Percentiles rank a stretch among this genome's conserved stretches.
These are phyloP conservation scores for Auriscalpium microsporum DNA, from an alignment of 768 basidiomycete genomes.

Conservation along the genomic window DNA sequence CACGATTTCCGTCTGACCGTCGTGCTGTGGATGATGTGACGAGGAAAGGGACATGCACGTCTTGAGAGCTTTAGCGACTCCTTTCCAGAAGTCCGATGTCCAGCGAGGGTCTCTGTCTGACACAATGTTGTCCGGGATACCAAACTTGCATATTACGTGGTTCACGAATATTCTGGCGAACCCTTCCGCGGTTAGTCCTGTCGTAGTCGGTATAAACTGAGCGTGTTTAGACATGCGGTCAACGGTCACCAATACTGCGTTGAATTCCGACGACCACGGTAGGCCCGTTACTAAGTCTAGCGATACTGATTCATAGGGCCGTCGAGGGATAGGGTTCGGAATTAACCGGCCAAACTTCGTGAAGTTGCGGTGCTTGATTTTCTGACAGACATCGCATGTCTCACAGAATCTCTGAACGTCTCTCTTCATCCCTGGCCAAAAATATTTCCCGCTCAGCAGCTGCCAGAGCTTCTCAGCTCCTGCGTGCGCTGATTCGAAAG, in stretches of 20 bases:
- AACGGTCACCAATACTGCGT: constrained; percentile 13
- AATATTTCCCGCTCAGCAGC: neutral
- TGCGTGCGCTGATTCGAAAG: constrained; percentile 6
- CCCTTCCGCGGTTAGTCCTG: constrained; percentile 1
- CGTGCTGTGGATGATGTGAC: neutral
- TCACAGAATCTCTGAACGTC: constrained; percentile 1
- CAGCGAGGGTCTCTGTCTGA: neutral
- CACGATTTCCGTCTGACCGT: constrained; percentile 1
- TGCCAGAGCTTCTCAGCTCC: constrained; percentile 4
- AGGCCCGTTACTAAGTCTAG: constrained; percentile 7
- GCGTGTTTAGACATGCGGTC: constrained; percentile 23
- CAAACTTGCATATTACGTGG: constrained; percentile 2
- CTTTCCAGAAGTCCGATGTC: constrained; percentile 1
- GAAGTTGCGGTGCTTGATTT: constrained; percentile 4
- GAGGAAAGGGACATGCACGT: neutral
- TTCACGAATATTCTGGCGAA: constrained; percentile 7
- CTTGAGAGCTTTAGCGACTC: neutral
- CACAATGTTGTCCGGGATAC: neutral
- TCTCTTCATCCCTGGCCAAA: constrained; percentile 5
- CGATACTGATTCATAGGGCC: constrained; percentile 11
- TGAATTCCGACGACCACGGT: constrained; percentile 2
- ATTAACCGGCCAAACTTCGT: neutral
- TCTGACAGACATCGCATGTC: constrained; percentile 13
- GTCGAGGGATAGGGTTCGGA: constrained; percentile 4
- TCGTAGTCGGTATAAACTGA: constrained; percentile 19